Evolutionary conservation across 257 asterid species (phyloP), one percentile per base, ranked within the genome.

Genomic region (Solanum habrochaites): DNA sequence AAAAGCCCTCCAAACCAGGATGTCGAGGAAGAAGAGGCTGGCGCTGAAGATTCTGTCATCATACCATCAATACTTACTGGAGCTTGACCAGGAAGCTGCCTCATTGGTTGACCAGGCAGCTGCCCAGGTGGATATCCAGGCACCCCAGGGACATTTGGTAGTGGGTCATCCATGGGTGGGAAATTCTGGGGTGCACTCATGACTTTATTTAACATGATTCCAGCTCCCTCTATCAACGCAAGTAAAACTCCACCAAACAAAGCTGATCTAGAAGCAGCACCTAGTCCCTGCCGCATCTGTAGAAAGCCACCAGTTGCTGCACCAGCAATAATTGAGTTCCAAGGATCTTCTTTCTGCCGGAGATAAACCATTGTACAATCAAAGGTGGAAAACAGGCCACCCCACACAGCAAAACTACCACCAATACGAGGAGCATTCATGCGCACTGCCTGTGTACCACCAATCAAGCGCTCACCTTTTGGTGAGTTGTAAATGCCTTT

Each of bases 1-100:
- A 97, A 94, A n/a, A 92, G 40, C 4, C 98, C 98, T 74, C 97
- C 98, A 91, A 94, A 93, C 98, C 99, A 97, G 3, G 98, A 49
- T 1, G 93, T 47, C 0, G 93, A 88, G 29, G 94, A 43, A 1
- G 93, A 64, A 4, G 93, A 88, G 29, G 94, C 89, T 56, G 87
- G 52, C 37, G 87, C 47, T 27, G 89, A 86, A 23, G 90, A 86
- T 35, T 67, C 86, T 21, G 86, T 12, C 42, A 87, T 93, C 88
- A 86, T 18, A 86, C 91, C 90, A 88, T 93, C 96, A 12, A 89
- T 84, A 70, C 83, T 90, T 52, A 90, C 94, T 3, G 94, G 94
- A 87, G 92, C 88, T 87, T 93, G 96, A 78, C 94, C 93, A n/a
- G 98, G 95, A 74, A 93, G 31, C 87, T 93, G 92, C 35, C 97